Percentiles rank a stretch among this genome's conserved stretches.
Evolutionary conservation across 2,329 filamentous ascomycete genomes (phyloP).

Genomic region (Penicillium sp.): DNA sequence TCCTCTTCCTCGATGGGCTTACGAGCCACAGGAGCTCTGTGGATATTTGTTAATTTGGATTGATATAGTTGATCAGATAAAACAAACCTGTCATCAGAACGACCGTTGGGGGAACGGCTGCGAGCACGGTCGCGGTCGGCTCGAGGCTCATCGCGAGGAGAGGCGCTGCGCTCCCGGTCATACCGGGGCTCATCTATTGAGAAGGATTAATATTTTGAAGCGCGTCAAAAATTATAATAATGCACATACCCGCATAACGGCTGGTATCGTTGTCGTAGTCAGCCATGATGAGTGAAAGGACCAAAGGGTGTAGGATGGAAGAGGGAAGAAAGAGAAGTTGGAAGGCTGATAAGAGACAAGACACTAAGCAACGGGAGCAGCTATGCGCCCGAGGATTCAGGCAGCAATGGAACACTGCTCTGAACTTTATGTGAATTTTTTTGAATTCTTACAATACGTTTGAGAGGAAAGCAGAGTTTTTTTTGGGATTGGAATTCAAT

Average conservation of each 20-base stretch:
- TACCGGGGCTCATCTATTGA: conserved; percentile 60
- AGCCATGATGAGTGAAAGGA: conserved; percentile 40
- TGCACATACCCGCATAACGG: conserved; percentile 62
- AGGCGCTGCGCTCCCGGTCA: conserved; percentile 65
- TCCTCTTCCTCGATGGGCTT: conserved; percentile 56
- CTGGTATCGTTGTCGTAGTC: conserved; percentile 67
- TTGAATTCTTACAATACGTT: background rate
- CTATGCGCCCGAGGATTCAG: conserved; percentile 18
- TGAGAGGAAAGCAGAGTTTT: background rate
- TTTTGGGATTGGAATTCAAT: background rate
- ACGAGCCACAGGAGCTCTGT: conserved; percentile 49
- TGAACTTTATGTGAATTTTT: background rate
- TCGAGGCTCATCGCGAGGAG: conserved; percentile 58
- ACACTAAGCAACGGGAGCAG: conserved; percentile 20
- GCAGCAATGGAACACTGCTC: conserved; percentile 3
- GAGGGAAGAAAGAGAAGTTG: conserved; percentile 25
- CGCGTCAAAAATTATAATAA: background rate
- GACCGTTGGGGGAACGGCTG: conserved; percentile 64
- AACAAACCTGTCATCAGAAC: conserved; percentile 52
- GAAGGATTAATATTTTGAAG: background rate
- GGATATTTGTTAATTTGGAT: background rate
- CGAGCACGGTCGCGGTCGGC: conserved; percentile 57
- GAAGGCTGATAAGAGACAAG: conserved; percentile 18
- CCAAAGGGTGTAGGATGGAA: conserved; percentile 20
- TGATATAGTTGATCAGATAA: background rate